phyloP scores from a whole-genome alignment of 1,284 basidiomycete genomes.

The Leccinum subatratum region DNA sequence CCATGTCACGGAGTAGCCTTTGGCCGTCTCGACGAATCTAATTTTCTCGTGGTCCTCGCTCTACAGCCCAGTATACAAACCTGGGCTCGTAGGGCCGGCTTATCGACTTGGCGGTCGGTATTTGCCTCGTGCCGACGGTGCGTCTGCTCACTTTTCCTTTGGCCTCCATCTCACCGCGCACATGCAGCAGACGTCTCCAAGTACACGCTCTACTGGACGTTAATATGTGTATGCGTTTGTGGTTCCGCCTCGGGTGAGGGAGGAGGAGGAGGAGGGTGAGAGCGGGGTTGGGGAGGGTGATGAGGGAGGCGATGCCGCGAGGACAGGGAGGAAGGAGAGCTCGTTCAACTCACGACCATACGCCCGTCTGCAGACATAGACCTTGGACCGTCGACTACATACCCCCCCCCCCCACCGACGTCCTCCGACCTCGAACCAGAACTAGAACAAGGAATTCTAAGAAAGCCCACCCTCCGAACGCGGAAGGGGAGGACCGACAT shows the following conservation, averaged over 20 bases:
- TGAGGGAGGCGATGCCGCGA: too few relatives aligned
- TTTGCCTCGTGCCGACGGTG: slow-evolving; percentile 42
- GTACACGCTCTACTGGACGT: slow-evolving; percentile 82
- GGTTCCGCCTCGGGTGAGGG: slow-evolving; percentile 44
- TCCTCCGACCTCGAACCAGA: neutral
- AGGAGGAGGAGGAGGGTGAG: neutral
- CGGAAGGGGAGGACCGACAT: slow-evolving; percentile 36
- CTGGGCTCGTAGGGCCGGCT: slow-evolving; percentile 37
- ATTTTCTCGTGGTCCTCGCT: slow-evolving; percentile 50
- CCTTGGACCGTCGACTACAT: neutral
- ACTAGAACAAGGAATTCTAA: neutral
- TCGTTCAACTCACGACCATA: neutral
- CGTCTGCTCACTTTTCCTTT: neutral
- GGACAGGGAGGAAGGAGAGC: neutral
- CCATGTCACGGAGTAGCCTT: neutral
- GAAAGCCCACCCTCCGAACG: neutral
- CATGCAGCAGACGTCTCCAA: slow-evolving; percentile 61
- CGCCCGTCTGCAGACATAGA: neutral
- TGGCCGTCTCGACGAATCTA: slow-evolving; percentile 12
- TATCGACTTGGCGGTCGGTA: slow-evolving; percentile 44
- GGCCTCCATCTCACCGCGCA: neutral
- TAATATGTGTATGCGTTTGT: slow-evolving; percentile 71
- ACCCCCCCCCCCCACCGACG: neutral
- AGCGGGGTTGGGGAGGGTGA: neutral
- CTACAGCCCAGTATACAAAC: slow-evolving; percentile 48